These are phyloP conservation scores for Bisporella sp. DNA, from an alignment of 2,329 filamentous ascomycete genomes.

Conservation along the genomic window DNA sequence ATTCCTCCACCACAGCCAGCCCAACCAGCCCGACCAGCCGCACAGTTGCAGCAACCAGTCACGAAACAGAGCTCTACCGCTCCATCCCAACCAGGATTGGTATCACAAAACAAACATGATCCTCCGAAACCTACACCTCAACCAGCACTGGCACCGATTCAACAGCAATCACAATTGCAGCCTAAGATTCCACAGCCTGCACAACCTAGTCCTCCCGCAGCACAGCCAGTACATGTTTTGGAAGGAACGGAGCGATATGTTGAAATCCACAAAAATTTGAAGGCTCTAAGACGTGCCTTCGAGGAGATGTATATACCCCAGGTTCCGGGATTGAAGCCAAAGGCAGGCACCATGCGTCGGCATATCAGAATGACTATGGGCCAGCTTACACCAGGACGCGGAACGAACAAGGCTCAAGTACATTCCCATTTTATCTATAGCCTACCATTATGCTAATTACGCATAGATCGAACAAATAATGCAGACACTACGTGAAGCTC, in stretches of 20 bases:
- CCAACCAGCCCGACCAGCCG: constrained; percentile 2
- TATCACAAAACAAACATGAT: too few relatives aligned
- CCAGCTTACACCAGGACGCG: constrained; percentile 61
- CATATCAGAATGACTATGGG: constrained; percentile 66
- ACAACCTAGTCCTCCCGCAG: background rate
- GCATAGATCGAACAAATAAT: constrained; percentile 36
- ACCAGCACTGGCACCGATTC: background rate
- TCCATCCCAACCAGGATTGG: background rate
- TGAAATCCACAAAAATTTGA: constrained; percentile 61
- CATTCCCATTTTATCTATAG: constrained; percentile 16
- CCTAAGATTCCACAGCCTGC: background rate
- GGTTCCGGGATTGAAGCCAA: constrained; percentile 52
- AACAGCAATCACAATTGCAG: background rate
- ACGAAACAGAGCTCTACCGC: background rate
- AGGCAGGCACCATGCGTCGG: constrained; percentile 65
- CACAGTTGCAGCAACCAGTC: background rate
- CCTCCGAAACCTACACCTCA: background rate
- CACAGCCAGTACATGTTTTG: constrained; percentile 10
- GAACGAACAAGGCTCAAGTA: constrained; percentile 53
- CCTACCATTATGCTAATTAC: background rate
- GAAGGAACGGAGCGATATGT: constrained; percentile 39
- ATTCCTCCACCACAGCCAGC: constrained; percentile 1
- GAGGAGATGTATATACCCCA: constrained; percentile 47
- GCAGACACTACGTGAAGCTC: constrained; percentile 44
- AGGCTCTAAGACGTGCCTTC: constrained; percentile 42